Evolutionary conservation across 106 monocot genomes (phyloP), one percentile per base, ranked within the genome.

Genomic region (Narthecium ossifragum): DNA sequence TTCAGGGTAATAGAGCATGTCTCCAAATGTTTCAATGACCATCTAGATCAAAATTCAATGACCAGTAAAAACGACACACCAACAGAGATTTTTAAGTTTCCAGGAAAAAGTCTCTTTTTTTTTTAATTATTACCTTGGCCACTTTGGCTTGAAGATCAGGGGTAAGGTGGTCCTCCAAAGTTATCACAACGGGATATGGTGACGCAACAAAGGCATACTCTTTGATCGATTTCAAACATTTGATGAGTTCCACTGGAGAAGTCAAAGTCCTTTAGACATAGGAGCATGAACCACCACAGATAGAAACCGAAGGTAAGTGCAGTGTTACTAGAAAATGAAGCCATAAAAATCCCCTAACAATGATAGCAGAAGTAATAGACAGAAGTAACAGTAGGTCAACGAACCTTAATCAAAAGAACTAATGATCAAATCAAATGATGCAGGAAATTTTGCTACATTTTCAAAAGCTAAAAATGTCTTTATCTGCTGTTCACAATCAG

Each of bases 141-240:
- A 76, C 88, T 83, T 83, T 88, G n/a, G 78, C 79, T 66, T 88
- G 83, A 59, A 88, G 88, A 62, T 80, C 70, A 13, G 82, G 76
- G 31, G 88, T 70, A 49, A 88, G 88, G 64, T 88, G 88, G 53
- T 88, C 88, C 65, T 88, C 88, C 24, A 88, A 59, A 53, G 88
- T 88, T 29, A 88, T 68, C 2, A 88, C 55, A 26, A 88, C 66
- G 38, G 83, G 79, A 59, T 83, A 83, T 24, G 79, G 65, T 30
- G 88, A 76, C 26, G 75, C 71, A 43, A 29, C 57, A 60, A 88
- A 88, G 6, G 88, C 88, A 50, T 73, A 61, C 48, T 79, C 73
- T 57, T 73, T 80, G n/a, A 88, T 83, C n/a, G 88, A 75, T 60
- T 14, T 55, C 60, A 88, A 73, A 50, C 88, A 88, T 60, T 73